Base-by-base conservation (phyloP, 768 basidiomycete species). In the Leccinum subtestaceum region DNA sequence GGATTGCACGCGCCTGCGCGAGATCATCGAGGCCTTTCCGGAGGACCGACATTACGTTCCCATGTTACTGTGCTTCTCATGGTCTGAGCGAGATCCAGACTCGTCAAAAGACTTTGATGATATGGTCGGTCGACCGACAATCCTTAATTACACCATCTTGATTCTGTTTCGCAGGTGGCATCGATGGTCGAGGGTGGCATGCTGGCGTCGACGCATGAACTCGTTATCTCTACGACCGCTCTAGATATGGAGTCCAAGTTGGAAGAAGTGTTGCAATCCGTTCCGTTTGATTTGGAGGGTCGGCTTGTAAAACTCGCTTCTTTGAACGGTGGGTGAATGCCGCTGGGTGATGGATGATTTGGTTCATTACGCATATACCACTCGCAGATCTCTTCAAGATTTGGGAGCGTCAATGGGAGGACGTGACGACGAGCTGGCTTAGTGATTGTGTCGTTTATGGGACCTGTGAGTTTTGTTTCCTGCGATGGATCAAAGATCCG, bases 1-100 rank as follows among this genome's bases (percentile, higher is more conserved):
- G 60, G 90, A 92, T 67, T 89, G 87, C 63, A 73, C 84, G 29
- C 84, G 90, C 23, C 72, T 92, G 21, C 81, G 88, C 34, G 85
- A 89, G 58, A 75, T 89, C 19, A 68, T 90, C 29, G 75, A 82
- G 52, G 68, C 75, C 0, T 72, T 89, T 19, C 84, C 85, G 1
- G 60, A 73, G 1, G 76, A 80, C 51, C 81, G 82, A 19, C 82
- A 83, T 70, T 91, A 85, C 62, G 67, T 80, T 17, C 88, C 89
- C 13, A 82, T 84, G 2, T 70, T 91, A 2, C 57, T 91, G 17
- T 72, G 86, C 4, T 72, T 92, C 51, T 78, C 76, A 21, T 92
- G 89, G 88, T 71, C 76, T 3, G 81, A 81, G 40, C 75, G 70
- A 25, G 76, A 76, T 31, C 67, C 74, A n/a, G 63, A 74, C 4